These are phyloP conservation scores for Sphaerostilbella broomeana DNA, from an alignment of 2,329 filamentous ascomycete genomes.

Conservation along the genomic window DNA sequence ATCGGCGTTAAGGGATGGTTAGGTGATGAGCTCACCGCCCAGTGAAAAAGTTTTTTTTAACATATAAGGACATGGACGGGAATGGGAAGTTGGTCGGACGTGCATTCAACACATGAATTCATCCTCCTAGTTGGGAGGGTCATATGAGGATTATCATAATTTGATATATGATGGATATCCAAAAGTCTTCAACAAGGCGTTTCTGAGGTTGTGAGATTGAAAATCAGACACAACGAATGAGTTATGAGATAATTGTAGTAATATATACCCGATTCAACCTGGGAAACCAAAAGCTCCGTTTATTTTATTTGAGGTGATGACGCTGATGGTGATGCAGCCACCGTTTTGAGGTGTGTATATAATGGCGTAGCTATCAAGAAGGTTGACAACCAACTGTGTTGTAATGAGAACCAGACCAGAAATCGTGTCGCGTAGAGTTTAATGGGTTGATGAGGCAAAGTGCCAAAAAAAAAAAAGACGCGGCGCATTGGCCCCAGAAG, in stretches of 20 bases:
- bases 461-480: too few species aligned
- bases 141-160: conserved; percentile 22
- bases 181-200: conserved; percentile 15
- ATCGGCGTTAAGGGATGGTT: conserved; percentile 46
- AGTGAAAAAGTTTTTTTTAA: conserved; percentile 28
- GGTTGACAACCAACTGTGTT: too few species aligned
- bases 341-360: too few species aligned
- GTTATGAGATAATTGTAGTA: conserved; percentile 8
- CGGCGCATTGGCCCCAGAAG: too few species aligned
- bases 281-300: background rate
- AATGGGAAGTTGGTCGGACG: conserved; percentile 25
- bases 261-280: conserved; percentile 15
- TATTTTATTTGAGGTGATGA: background rate
- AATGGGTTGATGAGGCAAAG: too few species aligned
- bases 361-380: too few species aligned
- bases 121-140: conserved; percentile 27
- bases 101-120: conserved; percentile 36
- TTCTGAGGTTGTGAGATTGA: conserved; percentile 11
- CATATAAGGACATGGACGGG: conserved; percentile 14
- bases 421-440: too few species aligned
- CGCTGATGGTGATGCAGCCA: too few species aligned
- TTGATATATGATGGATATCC: conserved; percentile 19
- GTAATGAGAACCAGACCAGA: too few species aligned
- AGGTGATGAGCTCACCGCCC: conserved; percentile 29
- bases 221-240: conserved; percentile 7